Evolutionary conservation across 1,284 basidiomycete genomes (phyloP).

Genomic region (Chiua sp.): DNA sequence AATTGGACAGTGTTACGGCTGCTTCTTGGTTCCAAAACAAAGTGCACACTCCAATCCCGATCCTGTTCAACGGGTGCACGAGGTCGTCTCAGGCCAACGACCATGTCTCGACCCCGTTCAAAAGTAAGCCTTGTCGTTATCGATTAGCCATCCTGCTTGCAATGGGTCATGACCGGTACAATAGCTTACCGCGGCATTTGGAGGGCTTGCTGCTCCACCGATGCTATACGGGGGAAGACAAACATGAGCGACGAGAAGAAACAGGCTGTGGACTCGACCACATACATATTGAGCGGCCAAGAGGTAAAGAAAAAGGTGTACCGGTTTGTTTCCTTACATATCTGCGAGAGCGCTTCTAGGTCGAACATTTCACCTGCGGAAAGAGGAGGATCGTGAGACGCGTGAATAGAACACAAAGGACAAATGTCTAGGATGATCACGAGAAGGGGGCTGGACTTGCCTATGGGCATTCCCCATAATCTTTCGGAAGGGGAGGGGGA

Average conservation of each 20-base stretch:
- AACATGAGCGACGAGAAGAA: neutral
- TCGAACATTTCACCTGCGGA: conserved; percentile 69
- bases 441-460: conserved; percentile 36
- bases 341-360: conserved; percentile 62
- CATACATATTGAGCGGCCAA: conserved; percentile 75
- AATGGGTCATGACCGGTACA: neutral
- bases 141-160: conserved; percentile 3
- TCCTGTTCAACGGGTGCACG: neutral
- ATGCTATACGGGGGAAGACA: conserved; percentile 44
- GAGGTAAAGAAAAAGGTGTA: conserved; percentile 78
- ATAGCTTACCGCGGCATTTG: conserved; percentile 66
- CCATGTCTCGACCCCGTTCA: conserved; percentile 18
- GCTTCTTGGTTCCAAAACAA: neutral
- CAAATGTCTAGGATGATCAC: neutral
- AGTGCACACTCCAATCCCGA: neutral
- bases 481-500: conserved; percentile 21
- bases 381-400: neutral
- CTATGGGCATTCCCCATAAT: conserved; percentile 76
- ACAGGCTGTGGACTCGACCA: neutral
- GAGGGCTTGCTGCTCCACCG: conserved; percentile 69
- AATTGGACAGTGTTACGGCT: neutral
- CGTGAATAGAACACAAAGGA: neutral
- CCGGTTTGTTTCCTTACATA: conserved; percentile 59
- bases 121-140: conserved; percentile 32
- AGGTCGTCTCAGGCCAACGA: neutral